Evolutionary conservation across 805 yeast genomes (phyloP).

Genomic region (Candida jianshihensis): DNA sequence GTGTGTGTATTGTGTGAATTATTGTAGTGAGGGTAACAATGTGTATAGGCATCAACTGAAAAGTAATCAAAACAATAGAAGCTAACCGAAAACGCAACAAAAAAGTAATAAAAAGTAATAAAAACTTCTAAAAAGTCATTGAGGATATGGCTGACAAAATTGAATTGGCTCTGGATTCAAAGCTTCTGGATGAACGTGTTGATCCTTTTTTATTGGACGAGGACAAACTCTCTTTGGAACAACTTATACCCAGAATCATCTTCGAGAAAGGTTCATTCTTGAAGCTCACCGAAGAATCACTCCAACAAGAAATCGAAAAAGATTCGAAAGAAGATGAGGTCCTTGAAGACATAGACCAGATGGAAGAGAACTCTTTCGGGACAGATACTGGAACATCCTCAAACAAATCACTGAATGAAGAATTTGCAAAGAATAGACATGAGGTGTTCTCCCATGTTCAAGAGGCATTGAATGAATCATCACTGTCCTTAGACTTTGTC

Average conservation of each 20-base stretch:
- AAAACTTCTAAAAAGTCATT: neutral
- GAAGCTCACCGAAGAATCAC: slow-evolving; percentile 45
- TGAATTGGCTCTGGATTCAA: slow-evolving; percentile 17
- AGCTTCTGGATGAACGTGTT: slow-evolving; percentile 18
- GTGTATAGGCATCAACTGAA: too few species aligned
- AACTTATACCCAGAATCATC: slow-evolving; percentile 53
- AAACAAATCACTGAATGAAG: slow-evolving; percentile 22
- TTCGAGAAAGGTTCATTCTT: slow-evolving; percentile 51
- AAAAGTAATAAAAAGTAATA: too few species aligned
- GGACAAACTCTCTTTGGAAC: slow-evolving; percentile 37
- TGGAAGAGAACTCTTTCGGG: too few species aligned
- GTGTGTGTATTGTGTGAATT: slow-evolving; percentile 19
- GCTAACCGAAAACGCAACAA: too few species aligned
- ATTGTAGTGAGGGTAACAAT: too few species aligned
- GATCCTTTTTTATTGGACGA: slow-evolving; percentile 20
- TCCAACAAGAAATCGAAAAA: slow-evolving; percentile 35
- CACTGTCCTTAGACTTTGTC: slow-evolving; percentile 80
- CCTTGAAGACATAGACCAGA: slow-evolving; percentile 5
- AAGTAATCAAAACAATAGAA: too few species aligned
- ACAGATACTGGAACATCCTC: too few species aligned
- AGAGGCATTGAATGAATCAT: slow-evolving; percentile 80
- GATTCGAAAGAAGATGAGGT: slow-evolving; percentile 8
- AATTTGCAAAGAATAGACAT: slow-evolving; percentile 43
- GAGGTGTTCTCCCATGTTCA: slow-evolving; percentile 47
- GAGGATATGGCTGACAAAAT: slow-evolving; percentile 12